Evolutionary conservation across 176 grass and related monocot species (phyloP).

Genomic region (Eragrostis curvula): DNA sequence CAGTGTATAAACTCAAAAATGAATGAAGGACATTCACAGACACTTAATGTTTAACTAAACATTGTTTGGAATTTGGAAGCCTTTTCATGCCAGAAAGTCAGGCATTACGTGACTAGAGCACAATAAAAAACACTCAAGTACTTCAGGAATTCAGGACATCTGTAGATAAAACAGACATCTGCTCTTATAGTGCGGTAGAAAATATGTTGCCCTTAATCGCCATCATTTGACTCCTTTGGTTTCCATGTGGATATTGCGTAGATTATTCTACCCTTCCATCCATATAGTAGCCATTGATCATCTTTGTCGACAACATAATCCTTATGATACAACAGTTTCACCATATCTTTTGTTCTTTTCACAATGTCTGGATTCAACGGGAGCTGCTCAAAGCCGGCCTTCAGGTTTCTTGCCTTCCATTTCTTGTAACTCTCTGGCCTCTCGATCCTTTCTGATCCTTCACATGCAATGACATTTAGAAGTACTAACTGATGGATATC

Average conservation of each 20-base stretch:
- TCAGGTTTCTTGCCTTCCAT: constrained; percentile 36
- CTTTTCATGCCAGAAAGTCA: not conserved
- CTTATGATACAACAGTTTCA: constrained; percentile 25
- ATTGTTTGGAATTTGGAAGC: not conserved
- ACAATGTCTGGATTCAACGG: constrained; percentile 31
- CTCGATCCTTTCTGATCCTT: constrained; percentile 42
- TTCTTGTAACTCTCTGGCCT: constrained; percentile 45
- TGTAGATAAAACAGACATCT: not conserved
- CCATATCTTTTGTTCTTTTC: constrained; percentile 21
- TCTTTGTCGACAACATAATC: constrained; percentile 27
- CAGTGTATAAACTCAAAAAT: not conserved
- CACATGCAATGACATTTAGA: constrained; percentile 45
- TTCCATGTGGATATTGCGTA: constrained; percentile 43
- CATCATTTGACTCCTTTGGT: not conserved
- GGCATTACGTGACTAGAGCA: not conserved
- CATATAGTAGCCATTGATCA: constrained; percentile 46
- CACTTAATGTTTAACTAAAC: not conserved
- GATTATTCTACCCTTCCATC: constrained; percentile 48
- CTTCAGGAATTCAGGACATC: not conserved
- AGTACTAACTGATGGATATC: not conserved
- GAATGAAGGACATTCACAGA: not conserved
- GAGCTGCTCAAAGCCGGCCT: constrained; percentile 37
- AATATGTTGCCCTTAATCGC: not conserved
- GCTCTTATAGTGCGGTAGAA: not conserved
- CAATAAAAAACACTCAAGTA: not conserved